A percentile compares a stretch with the other conserved stretches of the same genome.
These are phyloP conservation scores for Leersia perrieri DNA, from an alignment of 176 grass and related monocot genomes.

Conservation along the genomic window DNA sequence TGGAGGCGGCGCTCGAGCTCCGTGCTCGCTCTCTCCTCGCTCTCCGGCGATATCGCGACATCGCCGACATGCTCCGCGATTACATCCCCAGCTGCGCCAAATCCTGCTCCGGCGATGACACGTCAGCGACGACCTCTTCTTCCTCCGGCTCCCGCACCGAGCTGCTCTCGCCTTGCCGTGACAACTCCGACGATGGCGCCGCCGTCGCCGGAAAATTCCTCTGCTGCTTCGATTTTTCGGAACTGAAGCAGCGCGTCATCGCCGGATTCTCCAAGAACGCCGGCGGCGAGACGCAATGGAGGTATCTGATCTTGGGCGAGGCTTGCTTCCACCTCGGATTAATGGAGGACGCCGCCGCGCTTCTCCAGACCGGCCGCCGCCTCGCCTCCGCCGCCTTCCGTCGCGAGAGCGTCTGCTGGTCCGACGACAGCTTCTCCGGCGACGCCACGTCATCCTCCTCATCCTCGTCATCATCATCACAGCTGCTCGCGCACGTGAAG, in stretches of 20 bases:
- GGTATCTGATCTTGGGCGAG: constrained; percentile 82
- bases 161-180: constrained; percentile 52
- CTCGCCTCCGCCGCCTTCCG: constrained; percentile 81
- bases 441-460: too few relatives aligned
- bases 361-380: constrained; percentile 75
- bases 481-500: constrained; percentile 73
- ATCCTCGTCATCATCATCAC: too few relatives aligned
- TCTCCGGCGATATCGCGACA: constrained; percentile 76
- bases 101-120: constrained; percentile 23
- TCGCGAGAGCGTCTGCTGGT: constrained; percentile 72
- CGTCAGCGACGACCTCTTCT: background rate
- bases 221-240: constrained; percentile 67
- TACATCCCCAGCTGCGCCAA: constrained; percentile 80
- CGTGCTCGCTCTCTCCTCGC: constrained; percentile 63
- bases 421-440: constrained; percentile 86
- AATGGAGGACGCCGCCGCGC: constrained; percentile 84
- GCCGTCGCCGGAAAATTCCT: constrained; percentile 37
- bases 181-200: constrained; percentile 35
- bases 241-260: constrained; percentile 70
- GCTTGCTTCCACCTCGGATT: constrained; percentile 87
- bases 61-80: constrained; percentile 83
- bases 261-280: constrained; percentile 46
- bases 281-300: constrained; percentile 58
- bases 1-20: constrained; percentile 77
- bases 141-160: constrained; percentile 47